A percentile compares a stretch with the other conserved stretches of the same genome.
These are phyloP conservation scores for Amaranthus cruentus DNA, from an alignment of 148 eudicot genomes.

Conservation along the genomic window DNA sequence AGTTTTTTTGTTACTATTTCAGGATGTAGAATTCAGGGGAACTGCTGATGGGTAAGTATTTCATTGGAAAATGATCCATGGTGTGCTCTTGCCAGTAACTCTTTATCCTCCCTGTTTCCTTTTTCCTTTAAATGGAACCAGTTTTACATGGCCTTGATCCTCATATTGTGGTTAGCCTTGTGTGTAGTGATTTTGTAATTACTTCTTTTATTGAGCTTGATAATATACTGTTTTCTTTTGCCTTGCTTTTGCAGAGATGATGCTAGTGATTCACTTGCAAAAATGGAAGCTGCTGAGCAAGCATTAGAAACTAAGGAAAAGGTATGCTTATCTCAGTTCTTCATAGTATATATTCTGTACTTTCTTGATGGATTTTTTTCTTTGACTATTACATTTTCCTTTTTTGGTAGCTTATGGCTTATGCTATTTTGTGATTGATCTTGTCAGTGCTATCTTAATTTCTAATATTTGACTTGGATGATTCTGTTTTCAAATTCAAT, in stretches of 20 bases:
- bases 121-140: neutral
- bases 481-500: neutral
- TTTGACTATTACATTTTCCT: neutral
- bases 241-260: slow-evolving; percentile 51
- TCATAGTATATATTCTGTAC: neutral
- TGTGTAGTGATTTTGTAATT: neutral
- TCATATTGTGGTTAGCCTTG: neutral
- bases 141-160: neutral
- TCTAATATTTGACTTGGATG: neutral
- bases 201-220: neutral
- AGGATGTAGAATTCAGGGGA: slow-evolving; percentile 54
- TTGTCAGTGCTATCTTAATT: neutral
- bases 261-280: slow-evolving; percentile 62
- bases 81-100: slow-evolving; percentile 3
- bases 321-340: slow-evolving; percentile 25
- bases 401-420: neutral
- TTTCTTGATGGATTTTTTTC: neutral
- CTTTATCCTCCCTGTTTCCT: neutral
- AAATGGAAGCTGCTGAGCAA: slow-evolving; percentile 81
- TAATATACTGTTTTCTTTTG: neutral
- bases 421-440: neutral
- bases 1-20: slow-evolving; percentile 19
- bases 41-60: slow-evolving; percentile 58
- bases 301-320: slow-evolving; percentile 70
- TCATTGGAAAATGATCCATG: slow-evolving; percentile 10